Conservation (phyloP, 345 rosid genomes). For the Carallia brachiata region DNA sequence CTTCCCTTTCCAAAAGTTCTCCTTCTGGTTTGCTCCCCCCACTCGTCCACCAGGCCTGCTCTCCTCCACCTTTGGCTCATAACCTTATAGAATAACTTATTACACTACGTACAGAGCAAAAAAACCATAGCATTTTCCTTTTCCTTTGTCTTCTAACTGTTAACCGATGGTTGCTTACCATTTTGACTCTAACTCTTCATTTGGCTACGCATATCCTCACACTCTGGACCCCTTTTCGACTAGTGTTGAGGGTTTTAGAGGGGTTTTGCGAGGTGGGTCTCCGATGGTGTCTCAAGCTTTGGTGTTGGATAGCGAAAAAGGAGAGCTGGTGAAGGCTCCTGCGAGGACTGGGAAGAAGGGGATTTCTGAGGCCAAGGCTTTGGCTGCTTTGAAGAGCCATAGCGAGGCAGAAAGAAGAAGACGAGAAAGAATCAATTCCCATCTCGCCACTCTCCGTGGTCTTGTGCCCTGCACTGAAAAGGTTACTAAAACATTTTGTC, state of each 20-base stretch:
- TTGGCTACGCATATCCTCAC: slow-evolving; percentile 22
- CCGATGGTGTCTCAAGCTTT: slow-evolving; percentile 28
- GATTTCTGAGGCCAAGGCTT: slow-evolving; percentile 45
- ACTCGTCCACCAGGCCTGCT: slow-evolving; percentile 54
- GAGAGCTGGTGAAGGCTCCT: slow-evolving; percentile 60
- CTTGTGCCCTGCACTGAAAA: slow-evolving; percentile 55
- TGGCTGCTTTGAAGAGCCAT: slow-evolving; percentile 61
- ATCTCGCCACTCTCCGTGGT: slow-evolving; percentile 58
- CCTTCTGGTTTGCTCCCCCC: slow-evolving; percentile 65
- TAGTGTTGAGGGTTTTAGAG: slow-evolving; percentile 22
- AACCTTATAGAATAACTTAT: background rate
- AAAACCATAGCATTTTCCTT: background rate
- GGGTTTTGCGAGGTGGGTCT: slow-evolving; percentile 25
- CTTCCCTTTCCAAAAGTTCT: slow-evolving; percentile 50
- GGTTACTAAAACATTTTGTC: slow-evolving; percentile 24
- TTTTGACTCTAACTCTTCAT: slow-evolving; percentile 27
- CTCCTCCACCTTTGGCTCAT: slow-evolving; percentile 25
- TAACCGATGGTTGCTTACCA: slow-evolving; percentile 33
- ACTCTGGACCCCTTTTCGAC: slow-evolving; percentile 24
- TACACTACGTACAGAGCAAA: background rate
- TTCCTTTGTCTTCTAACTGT: background rate
- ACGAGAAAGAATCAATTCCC: slow-evolving; percentile 73
- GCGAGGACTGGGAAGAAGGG: slow-evolving; percentile 45
- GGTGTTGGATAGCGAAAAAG: slow-evolving; percentile 50
- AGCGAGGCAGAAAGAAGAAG: slow-evolving; percentile 78